Conservation (phyloP, 345 rosid genomes). For the Turritis glabra region DNA sequence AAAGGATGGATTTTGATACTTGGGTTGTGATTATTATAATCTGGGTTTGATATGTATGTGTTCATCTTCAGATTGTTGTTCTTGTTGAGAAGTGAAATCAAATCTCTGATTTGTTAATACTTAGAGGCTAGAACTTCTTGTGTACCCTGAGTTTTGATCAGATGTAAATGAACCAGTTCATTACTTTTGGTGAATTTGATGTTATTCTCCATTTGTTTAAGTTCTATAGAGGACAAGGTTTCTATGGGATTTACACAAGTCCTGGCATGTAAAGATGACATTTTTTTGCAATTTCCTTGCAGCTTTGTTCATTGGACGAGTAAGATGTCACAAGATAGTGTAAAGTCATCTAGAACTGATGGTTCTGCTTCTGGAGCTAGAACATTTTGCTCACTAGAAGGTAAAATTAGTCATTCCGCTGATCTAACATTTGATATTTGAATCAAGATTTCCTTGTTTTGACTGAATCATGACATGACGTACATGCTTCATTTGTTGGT, state of each 20-base stretch:
- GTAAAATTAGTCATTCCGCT: conserved; percentile 39
- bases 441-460: background rate
- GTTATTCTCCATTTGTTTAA: background rate
- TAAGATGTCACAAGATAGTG: conserved; percentile 42
- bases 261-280: background rate
- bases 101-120: background rate
- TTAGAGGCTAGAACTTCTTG: background rate
- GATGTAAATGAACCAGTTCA: background rate
- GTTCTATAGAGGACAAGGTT: background rate
- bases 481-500: background rate
- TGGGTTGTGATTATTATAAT: conserved; percentile 6
- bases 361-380: conserved; percentile 58
- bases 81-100: background rate
- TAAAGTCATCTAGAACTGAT: conserved; percentile 51
- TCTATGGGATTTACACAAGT: background rate
- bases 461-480: background rate
- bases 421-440: background rate
- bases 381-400: conserved; percentile 65
- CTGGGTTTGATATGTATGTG: background rate
- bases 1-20: conserved; percentile 14
- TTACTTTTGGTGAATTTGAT: background rate
- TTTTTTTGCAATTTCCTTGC: conserved; percentile 27
- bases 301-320: conserved; percentile 51
- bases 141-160: background rate
- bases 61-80: background rate